Evolutionary conservation across 129 eudicot genomes (phyloP).

Genomic region (Flaveria brownii): DNA sequence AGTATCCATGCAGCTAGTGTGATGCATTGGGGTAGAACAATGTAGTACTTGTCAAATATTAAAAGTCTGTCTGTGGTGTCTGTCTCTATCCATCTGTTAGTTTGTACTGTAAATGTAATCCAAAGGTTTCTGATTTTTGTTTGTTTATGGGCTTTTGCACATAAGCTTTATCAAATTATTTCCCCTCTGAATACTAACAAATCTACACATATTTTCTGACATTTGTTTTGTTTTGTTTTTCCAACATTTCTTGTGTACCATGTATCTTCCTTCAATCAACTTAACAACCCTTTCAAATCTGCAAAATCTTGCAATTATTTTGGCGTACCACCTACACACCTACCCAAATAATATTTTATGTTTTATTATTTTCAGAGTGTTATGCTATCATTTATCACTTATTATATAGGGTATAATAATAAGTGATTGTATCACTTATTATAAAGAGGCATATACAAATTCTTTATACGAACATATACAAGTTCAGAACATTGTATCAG

Average conservation of each 20-base stretch:
- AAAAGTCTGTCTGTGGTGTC: constrained; percentile 13
- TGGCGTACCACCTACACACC: constrained; percentile 23
- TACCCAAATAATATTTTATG: neutral
- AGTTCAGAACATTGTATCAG: too few species aligned
- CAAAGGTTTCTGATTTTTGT: constrained; percentile 41
- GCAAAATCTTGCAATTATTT: constrained; percentile 18
- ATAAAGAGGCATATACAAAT: too few species aligned
- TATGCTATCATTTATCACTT: neutral
- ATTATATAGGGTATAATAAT: too few species aligned
- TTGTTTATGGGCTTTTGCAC: constrained; percentile 37
- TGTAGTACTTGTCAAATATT: constrained; percentile 27
- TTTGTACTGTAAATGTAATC: constrained; percentile 42
- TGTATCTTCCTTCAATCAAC: constrained; percentile 37
- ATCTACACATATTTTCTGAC: constrained; percentile 26
- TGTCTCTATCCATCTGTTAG: constrained; percentile 32
- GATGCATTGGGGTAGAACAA: constrained; percentile 23
- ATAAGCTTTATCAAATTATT: constrained; percentile 25
- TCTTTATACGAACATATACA: too few species aligned
- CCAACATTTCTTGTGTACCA: constrained; percentile 26
- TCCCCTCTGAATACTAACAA: constrained; percentile 24
- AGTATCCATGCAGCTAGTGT: constrained; percentile 4
- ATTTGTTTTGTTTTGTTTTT: constrained; percentile 21
- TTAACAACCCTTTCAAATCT: constrained; percentile 5
- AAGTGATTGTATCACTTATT: too few species aligned
- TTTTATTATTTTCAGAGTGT: neutral